phyloP scores from a whole-genome alignment of 306 rosid genomes.

The Castanospermum australe region DNA sequence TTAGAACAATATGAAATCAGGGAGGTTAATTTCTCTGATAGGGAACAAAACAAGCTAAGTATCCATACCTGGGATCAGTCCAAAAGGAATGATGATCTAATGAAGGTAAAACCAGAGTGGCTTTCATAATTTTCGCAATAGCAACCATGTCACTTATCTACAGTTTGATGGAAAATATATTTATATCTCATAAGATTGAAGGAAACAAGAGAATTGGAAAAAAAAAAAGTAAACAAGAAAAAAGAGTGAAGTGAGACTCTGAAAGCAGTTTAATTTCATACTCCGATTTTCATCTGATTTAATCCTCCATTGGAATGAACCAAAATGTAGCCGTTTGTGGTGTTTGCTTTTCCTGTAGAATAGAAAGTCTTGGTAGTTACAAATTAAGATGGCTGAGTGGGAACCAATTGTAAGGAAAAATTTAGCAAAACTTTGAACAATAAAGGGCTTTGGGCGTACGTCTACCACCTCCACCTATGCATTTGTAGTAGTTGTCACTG shows the following conservation, averaged over 20 bases:
- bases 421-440: not conserved
- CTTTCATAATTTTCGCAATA: constrained; percentile 67
- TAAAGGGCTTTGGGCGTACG: constrained; percentile 31
- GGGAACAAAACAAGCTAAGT: not conserved
- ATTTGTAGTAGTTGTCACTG: constrained; percentile 37
- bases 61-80: constrained; percentile 61
- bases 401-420: not conserved
- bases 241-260: not conserved
- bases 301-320: constrained; percentile 69
- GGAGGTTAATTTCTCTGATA: not conserved
- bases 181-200: not conserved
- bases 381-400: not conserved
- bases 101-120: constrained; percentile 67
- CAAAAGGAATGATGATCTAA: constrained; percentile 69
- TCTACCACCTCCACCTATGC: constrained; percentile 33
- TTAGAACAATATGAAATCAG: not conserved
- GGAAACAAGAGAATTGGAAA: not conserved
- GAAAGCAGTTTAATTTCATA: not conserved
- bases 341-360: constrained; percentile 31
- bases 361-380: constrained; percentile 20
- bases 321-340: constrained; percentile 61
- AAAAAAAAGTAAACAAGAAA: not conserved
- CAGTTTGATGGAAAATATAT: not conserved
- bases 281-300: constrained; percentile 82
- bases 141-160: constrained; percentile 87